A percentile compares a stretch with the other conserved stretches of the same genome.
Evolutionary conservation across 768 basidiomycete species (phyloP).

Genomic region (Xerocomellus amylosporus): DNA sequence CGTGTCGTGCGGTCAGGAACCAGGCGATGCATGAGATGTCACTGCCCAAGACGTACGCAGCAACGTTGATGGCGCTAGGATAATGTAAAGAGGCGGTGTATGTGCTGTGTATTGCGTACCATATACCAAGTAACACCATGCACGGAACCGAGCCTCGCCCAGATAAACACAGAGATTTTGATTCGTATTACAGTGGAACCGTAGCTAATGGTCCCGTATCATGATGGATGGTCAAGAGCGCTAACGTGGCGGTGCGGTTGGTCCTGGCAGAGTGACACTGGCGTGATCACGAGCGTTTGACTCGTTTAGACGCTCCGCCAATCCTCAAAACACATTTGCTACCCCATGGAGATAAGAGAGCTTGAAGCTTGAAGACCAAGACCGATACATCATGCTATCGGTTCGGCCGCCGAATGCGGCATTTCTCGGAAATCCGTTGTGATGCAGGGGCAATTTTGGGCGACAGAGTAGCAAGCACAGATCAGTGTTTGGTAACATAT

Average conservation of each 20-base stretch:
- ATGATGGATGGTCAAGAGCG: neutral
- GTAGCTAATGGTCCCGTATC: neutral
- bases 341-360: neutral
- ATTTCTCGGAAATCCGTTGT: too few species aligned
- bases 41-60: constrained; percentile 7
- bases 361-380: neutral
- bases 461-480: too few species aligned
- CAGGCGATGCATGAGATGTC: constrained; percentile 18
- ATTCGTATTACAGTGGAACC: neutral
- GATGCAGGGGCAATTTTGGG: too few species aligned
- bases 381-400: too few species aligned
- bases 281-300: neutral
- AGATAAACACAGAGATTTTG: constrained; percentile 5
- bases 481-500: too few species aligned
- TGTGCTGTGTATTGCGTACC: constrained; percentile 3
- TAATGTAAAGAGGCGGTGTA: constrained; percentile 2
- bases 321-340: too few species aligned
- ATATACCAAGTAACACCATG: neutral
- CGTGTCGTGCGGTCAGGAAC: constrained; percentile 15
- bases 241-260: neutral
- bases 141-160: neutral
- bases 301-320: too few species aligned
- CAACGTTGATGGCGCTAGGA: neutral
- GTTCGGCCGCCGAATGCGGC: too few species aligned
- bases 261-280: too few species aligned